Evolutionary conservation across 495 filamentous ascomycete genomes (phyloP).

Genomic region (Collariella sp.): DNA sequence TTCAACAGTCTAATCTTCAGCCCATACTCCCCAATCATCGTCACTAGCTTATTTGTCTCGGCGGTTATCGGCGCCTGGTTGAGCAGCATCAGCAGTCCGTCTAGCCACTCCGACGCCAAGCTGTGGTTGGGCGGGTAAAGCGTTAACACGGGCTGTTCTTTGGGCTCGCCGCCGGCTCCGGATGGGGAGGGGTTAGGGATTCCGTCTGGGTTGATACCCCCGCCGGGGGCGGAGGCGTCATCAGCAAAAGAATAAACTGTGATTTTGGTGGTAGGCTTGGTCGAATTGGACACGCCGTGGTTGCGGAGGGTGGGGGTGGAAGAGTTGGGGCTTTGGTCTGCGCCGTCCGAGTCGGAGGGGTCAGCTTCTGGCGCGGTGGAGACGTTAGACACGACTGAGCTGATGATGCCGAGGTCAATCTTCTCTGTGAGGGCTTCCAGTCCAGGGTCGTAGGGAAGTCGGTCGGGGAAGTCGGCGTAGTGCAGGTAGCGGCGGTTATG

Average conservation of each 20-base stretch:
- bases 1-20: conserved; percentile 90
- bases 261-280: conserved; percentile 67
- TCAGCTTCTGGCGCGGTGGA: conserved; percentile 47
- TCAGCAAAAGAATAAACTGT: conserved; percentile 71
- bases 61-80: conserved; percentile 95
- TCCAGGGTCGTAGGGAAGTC: conserved; percentile 55
- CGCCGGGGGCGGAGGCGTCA: conserved; percentile 1
- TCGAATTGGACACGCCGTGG: conserved; percentile 20
- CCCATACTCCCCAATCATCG: conserved; percentile 78
- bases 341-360: conserved; percentile 28
- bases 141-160: conserved; percentile 58
- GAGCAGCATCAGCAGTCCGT: conserved; percentile 89
- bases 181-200: too few species aligned
- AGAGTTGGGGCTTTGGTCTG: conserved; percentile 9
- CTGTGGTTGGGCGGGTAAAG: conserved; percentile 76
- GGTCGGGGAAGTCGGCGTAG: conserved; percentile 74
- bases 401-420: conserved; percentile 81
- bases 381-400: conserved; percentile 89
- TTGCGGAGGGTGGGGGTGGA: conserved; percentile 29
- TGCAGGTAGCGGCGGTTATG: conserved; percentile 89
- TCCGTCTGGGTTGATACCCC: too few species aligned
- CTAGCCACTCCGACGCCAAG: conserved; percentile 90
- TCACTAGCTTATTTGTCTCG: conserved; percentile 82
- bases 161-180: conserved; percentile 24
- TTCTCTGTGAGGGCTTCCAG: conserved; percentile 71